Conservation (phyloP, 768 basidiomycete species). For the Guyanaporus albipodus region DNA sequence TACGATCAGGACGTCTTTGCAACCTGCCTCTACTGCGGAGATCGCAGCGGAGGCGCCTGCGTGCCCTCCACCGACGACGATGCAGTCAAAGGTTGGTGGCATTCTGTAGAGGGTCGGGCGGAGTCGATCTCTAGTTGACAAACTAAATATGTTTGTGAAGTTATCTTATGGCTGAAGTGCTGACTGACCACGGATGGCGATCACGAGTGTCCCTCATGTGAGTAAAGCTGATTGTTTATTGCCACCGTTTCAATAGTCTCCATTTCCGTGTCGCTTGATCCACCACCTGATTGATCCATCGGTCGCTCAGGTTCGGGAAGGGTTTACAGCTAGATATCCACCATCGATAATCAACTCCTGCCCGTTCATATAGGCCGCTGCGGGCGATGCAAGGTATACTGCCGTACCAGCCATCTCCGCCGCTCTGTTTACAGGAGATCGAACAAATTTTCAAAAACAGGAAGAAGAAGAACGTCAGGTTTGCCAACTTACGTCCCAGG, state of each 20-base stretch:
- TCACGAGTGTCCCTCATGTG: background rate
- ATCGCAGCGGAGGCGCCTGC: slow-evolving; percentile 66
- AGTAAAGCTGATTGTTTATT: background rate
- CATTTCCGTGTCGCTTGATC: background rate
- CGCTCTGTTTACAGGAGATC: slow-evolving; percentile 38
- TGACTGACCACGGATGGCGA: background rate
- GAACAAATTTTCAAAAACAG: slow-evolving; percentile 1
- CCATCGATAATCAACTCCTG: slow-evolving; percentile 79
- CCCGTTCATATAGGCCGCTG: slow-evolving; percentile 72
- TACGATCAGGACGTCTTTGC: slow-evolving; percentile 55
- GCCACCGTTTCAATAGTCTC: background rate
- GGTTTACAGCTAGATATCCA: slow-evolving; percentile 71
- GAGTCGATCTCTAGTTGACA: background rate
- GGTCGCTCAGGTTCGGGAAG: slow-evolving; percentile 39
- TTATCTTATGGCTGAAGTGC: background rate
- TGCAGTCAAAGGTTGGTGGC: slow-evolving; percentile 42
- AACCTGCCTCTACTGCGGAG: slow-evolving; percentile 56
- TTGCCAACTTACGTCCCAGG: slow-evolving; percentile 60
- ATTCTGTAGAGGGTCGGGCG: slow-evolving; percentile 3
- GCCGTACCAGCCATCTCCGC: slow-evolving; percentile 76
- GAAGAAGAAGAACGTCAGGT: background rate
- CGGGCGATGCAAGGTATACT: slow-evolving; percentile 68
- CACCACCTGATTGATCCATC: background rate
- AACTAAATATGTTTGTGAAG: background rate
- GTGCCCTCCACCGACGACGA: slow-evolving; percentile 64